Evolutionary conservation across 2,329 filamentous ascomycete species (phyloP), one percentile per base, ranked within the genome.

Genomic region (Aspergillus amoenus): DNA sequence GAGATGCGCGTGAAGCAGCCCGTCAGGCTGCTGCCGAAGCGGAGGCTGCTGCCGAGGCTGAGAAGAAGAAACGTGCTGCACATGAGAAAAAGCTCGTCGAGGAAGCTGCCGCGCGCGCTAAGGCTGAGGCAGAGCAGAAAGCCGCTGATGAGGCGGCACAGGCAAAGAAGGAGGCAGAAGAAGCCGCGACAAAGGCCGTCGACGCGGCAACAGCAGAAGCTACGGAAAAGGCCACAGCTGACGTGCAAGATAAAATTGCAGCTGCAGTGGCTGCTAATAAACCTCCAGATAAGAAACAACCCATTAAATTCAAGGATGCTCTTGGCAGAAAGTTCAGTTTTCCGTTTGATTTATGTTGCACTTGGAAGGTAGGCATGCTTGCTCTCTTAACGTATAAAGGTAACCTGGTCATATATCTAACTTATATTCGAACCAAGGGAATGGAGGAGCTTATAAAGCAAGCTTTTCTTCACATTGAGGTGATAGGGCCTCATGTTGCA

Each of bases 321-420:
- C 86, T 97, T 15, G 90, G 91, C 32, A 84, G 93, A 64, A 96
- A 95, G 73, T 97, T 95, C 73, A 94, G 86, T 75, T 96, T 97
- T 69, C 93, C 93, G 1, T 96, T 88, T 76, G 85, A 93, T 61
- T 74, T 95, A 30, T 96, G 92, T 74, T 85, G 87, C 68, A 94
- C 88, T 3, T 95, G 91, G 91, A 79, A 81, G 78, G 90, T 93
- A 84, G 71, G 85, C 30, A 34, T 34, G 4, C 27, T 5, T 24
- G 82, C 12, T n/a, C 34, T 13, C 27, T 34, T 4, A 37, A 37
- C 34, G 37, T 21, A 11, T 45, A 17, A n/a, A 7, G 11, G 41
- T 30, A 12, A n/a, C 18, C 21, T 15, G 6, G 22, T 15, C n/a
- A 7, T 5, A 21, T 50, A 37, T 52, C 59, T 64, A 17, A 62